Conservation (phyloP, 352 stramenopile genomes). For the Phytophthora quininea region DNA sequence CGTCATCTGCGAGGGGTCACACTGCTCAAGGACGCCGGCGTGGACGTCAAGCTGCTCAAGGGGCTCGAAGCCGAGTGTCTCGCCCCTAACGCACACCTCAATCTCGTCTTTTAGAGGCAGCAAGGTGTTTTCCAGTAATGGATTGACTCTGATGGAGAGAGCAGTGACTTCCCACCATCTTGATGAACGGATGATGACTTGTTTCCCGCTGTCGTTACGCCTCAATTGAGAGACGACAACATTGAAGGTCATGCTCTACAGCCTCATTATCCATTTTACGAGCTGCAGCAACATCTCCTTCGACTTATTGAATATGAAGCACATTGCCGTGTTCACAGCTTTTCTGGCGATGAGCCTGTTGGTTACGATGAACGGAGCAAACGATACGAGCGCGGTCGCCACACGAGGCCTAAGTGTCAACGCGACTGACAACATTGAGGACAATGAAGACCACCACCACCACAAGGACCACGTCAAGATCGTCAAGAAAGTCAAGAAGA, state of each 20-base stretch:
- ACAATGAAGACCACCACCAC: constrained; percentile 13
- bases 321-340: constrained; percentile 8
- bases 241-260: not conserved
- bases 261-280: constrained; percentile 2
- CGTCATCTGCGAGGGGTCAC: constrained; percentile 81
- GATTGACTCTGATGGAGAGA: too few species aligned
- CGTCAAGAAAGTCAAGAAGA: constrained; percentile 43
- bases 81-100: constrained; percentile 71
- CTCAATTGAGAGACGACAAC: not conserved
- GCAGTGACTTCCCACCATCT: too few species aligned
- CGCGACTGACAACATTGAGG: constrained; percentile 10
- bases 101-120: constrained; percentile 69
- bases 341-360: constrained; percentile 25
- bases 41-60: constrained; percentile 72
- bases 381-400: constrained; percentile 2
- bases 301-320: constrained; percentile 19
- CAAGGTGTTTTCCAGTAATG: too few species aligned
- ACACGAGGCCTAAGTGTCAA: constrained; percentile 10
- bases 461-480: constrained; percentile 13
- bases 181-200: too few species aligned
- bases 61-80: constrained; percentile 81
- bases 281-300: not conserved
- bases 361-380: constrained; percentile 7
- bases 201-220: not conserved
- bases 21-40: constrained; percentile 69